Conservation (phyloP, 306 rosid genomes). For the Calophaca sinica region DNA sequence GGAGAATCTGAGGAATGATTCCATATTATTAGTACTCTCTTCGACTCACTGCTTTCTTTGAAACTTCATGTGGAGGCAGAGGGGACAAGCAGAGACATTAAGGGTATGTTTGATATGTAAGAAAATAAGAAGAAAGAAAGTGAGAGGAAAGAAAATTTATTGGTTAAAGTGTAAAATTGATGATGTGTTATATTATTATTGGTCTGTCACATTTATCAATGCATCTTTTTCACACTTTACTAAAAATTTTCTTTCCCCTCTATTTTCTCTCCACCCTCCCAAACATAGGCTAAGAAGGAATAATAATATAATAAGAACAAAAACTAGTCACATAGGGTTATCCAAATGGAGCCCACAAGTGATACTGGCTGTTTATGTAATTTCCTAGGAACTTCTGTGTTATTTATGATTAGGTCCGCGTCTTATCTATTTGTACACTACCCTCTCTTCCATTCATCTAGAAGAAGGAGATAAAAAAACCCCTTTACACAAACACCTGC, state of each 20-base stretch:
- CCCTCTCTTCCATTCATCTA: not conserved
- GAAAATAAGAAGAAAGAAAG: too few relatives aligned
- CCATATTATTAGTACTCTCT: not conserved
- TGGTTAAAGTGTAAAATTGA: too few relatives aligned
- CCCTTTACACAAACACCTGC: conserved; percentile 22
- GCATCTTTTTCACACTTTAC: too few relatives aligned
- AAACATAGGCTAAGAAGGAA: too few relatives aligned
- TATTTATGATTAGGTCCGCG: not conserved
- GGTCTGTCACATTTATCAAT: too few relatives aligned
- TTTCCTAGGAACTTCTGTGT: not conserved
- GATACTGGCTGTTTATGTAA: conserved; percentile 36
- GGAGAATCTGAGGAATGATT: not conserved
- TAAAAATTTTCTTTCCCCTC: too few relatives aligned
- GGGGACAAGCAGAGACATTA: not conserved
- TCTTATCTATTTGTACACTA: conserved; percentile 35
- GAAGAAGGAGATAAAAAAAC: not conserved
- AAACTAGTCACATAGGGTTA: not conserved
- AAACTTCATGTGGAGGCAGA: conserved; percentile 9
- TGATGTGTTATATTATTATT: too few relatives aligned
- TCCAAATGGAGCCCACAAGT: conserved; percentile 47
- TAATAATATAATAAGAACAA: not conserved
- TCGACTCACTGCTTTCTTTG: conserved; percentile 17
- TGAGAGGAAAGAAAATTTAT: too few relatives aligned
- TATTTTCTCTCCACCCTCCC: too few relatives aligned
- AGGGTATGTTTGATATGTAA: too few relatives aligned